Evolutionary conservation across 306 rosid species (phyloP), one percentile per base, ranked within the genome.

Genomic region (Prunus salicina): DNA sequence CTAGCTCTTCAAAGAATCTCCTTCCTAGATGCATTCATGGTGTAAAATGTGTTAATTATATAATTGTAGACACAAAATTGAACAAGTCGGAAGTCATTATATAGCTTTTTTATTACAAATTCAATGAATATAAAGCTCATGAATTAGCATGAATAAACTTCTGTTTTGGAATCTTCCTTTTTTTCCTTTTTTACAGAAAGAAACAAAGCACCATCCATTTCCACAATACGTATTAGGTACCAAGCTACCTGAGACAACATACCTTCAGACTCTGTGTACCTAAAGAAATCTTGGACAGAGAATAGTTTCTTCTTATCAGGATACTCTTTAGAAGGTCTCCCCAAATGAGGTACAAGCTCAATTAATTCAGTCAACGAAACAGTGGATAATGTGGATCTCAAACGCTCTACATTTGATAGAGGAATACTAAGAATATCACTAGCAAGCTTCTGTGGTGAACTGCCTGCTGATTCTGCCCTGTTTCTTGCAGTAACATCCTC

Each of bases 191-290:
- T 47, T 69, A 28, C 6, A 34, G 32, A 65, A 72, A 77, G 25
- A 77, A 66, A 60, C 52, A 55, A 82, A 77, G 80, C 67, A 83
- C 78, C 80, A 47, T 46, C 24, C 34, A 67, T 46, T 11, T 64
- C 22, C 32, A 70, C 38, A 74, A 38, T 9, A 32, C 24, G 57
- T 58, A 47, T 9, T 15, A 46, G n/a, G 58, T 70, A 20, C 34
- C 66, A 60, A 15, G 75, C 67, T 27, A 62, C 78, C 63, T 57
- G 53, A 75, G 64, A 77, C 67, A 64, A 14, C 87, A 64, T 85
- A 96, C 99, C 99, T 96, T 96, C 99, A n/a, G 98, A 76, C 79
- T 93, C 98, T 28, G 99, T 87, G 90, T 96, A 96, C 87, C 97
- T 89, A 84, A 96, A 96, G 87, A 96, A 96, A 88, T 93, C 99